Evolutionary conservation across 129 eudicot genomes (phyloP), one percentile per base, ranked within the genome.

Genomic region (Artemisia annua): DNA sequence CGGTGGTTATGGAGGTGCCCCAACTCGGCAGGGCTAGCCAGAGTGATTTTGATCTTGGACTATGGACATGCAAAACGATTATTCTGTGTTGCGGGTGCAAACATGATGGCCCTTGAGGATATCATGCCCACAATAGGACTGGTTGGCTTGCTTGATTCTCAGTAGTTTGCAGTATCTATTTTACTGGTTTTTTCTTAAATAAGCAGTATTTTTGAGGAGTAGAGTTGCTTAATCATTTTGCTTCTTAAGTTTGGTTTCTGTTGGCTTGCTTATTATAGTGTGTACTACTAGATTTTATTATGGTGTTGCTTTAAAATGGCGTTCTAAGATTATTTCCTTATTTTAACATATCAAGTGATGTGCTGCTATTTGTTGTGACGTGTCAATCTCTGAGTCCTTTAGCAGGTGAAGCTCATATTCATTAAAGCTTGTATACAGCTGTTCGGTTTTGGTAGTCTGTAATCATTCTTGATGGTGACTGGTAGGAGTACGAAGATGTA

Each of bases 91-190:
- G 75, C 74, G 48, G 70, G 71, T 69, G 73, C 76, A 63, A 80
- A 58, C 18, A 65, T 58, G 81, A 63, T 60, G 67, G 82, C 75
- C 76, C 73, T 74, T 75, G 70, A 64, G 79, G 87, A 82, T 74
- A 35, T 70, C 84, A 78, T 57, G 79, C 77, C 39, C 75, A 72
- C 78, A 58, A 32, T 63, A 57, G 85, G 80, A 83, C 79, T 85
- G 91, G 88, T 89, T 89, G 96, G 96, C 82, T 85, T 89, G 96
- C 88, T 87, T 84, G 73, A 78, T 70, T 80, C 81, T 70, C 74
- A 77, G 83, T 89, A 86, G 96, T 79, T 79, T 88, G 81, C 67
- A 59, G 68, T 83, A 52, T 78, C 81, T 71, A 39, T 79, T 85
- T 92, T 83, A 64, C 77, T 85, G 80, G 83, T 66, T 63, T 66